Evolutionary conservation across 2,329 filamentous ascomycete species (phyloP), one percentile per base, ranked within the genome.

Genomic region (Gliomastix tumulicola): DNA sequence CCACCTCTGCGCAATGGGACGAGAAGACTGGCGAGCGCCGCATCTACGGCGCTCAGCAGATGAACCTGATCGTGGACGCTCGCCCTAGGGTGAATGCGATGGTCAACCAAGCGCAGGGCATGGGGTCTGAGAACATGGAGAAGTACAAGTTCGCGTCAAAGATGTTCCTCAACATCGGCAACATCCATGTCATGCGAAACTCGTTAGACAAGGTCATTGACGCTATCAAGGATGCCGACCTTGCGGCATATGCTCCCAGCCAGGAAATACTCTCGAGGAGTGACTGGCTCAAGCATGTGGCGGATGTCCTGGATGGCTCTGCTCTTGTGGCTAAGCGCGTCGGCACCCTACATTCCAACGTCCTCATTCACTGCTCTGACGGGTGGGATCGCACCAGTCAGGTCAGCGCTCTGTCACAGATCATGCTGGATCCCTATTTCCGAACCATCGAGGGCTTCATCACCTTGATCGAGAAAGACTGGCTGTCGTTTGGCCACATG

Each of bases 361-460:
- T 94, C 10, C 67, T 98, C 32, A 95, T 98, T 34, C 92, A 98
- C 60, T 98, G 92, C 61, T 97, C 92, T 3, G 92, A 98, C 60
- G 92, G 92, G 5, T 98, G 92, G 92, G 92, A 98, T 61, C 83
- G 92, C 35, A 98, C 92, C 7, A 90, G 88, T 51, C 92, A 98
- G 62, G 73, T 98, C 35, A 94, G 89, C 51, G 88, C 89, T 5
- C 65, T 98, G 39, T 83, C 88, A 38, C 89, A 98, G 62, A 73
- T 98, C 27, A 90, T 95, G 68, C 74, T 98, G 8, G 92, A 98
- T 53, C 92, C 92, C 1, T 96, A 94, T 59, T 98, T 88, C 57
- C 79, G 92, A 35, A 97, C 92, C 1, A 68, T 98, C 34, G 84
- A 96, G 48, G 92, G 92, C 1, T 98, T 97, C 58, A 89, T 97